Conservation (phyloP, 225 moss, liverwort and hornwort genomes). For the Ulota crispa region DNA sequence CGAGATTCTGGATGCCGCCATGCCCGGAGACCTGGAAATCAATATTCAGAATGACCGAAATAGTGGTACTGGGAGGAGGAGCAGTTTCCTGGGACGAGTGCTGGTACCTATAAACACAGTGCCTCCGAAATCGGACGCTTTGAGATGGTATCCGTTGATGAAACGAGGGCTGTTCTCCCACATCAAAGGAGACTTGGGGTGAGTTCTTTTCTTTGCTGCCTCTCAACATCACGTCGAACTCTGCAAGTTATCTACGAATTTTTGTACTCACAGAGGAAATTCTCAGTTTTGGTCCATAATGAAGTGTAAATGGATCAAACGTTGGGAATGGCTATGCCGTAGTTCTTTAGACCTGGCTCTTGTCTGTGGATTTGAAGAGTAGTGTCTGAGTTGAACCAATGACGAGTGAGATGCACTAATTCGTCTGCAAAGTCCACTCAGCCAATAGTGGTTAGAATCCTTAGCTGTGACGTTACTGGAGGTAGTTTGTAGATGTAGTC, state of each 20-base stretch:
- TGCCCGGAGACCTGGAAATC: slow-evolving; percentile 65
- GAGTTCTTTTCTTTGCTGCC: slow-evolving; percentile 2
- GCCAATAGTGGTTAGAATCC: too few species aligned
- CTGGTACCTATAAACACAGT: slow-evolving; percentile 38
- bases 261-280: too few species aligned
- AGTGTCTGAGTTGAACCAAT: not conserved
- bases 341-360: not conserved
- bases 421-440: not conserved
- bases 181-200: slow-evolving; percentile 90
- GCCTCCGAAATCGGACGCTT: slow-evolving; percentile 56
- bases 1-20: slow-evolving; percentile 36
- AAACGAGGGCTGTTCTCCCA: slow-evolving; percentile 79
- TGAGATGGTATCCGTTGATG: slow-evolving; percentile 76
- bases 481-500: too few species aligned
- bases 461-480: fast-evolving
- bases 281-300: too few species aligned
- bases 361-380: not conserved
- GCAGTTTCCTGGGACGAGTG: slow-evolving; percentile 40
- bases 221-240: not conserved
- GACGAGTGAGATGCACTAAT: not conserved
- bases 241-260: not conserved
- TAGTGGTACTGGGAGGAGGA: slow-evolving; percentile 59
- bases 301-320: too few species aligned
- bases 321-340: not conserved
- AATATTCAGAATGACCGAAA: slow-evolving; percentile 62